phyloP scores from a whole-genome alignment of 805 yeast genomes.

The Babjeviella inositovora region DNA sequence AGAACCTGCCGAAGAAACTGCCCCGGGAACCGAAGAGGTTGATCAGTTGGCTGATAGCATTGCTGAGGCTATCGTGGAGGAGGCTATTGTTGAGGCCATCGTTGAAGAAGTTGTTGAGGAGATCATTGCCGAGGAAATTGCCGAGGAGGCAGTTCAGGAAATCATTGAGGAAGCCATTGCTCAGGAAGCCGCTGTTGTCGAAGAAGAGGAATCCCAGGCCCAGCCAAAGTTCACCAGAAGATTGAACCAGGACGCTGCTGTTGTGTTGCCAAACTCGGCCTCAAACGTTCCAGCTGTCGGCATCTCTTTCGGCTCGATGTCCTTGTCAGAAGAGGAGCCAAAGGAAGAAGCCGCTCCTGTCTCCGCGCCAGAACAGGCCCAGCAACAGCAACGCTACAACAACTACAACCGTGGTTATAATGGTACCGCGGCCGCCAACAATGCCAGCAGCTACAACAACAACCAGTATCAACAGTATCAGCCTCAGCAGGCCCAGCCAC shows the following conservation, averaged over 20 bases:
- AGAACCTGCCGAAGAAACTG: slow-evolving; percentile 1
- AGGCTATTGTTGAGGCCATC: slow-evolving; percentile 2
- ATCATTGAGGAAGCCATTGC: slow-evolving; percentile 1
- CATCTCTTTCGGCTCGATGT: slow-evolving; percentile 48
- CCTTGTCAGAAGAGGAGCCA: slow-evolving; percentile 23
- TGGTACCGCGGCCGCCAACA: slow-evolving; percentile 2
- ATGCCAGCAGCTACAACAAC: slow-evolving; percentile 4
- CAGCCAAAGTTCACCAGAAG: slow-evolving; percentile 11
- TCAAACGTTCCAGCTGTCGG: slow-evolving; percentile 31
- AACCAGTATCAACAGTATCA: slow-evolving; percentile 3
- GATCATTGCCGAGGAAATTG: slow-evolving; percentile 2
- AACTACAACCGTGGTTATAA: slow-evolving; percentile 4
- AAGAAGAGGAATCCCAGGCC: slow-evolving; percentile 4
- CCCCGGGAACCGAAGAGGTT: slow-evolving; percentile 2
- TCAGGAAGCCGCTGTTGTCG: slow-evolving; percentile 2
- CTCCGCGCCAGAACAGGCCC: slow-evolving; percentile 6
- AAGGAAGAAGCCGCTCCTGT: slow-evolving; percentile 8
- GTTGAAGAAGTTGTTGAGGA: slow-evolving; percentile 1
- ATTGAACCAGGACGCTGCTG: slow-evolving; percentile 23
- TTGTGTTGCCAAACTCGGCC: slow-evolving; percentile 35
- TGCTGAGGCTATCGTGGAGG: slow-evolving; percentile 2
- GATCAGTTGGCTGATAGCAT: too few species aligned
- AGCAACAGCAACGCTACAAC: slow-evolving; percentile 4
- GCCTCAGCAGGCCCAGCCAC: slow-evolving; percentile 5
- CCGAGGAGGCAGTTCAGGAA: slow-evolving; percentile 4